Evolutionary conservation across 2,329 filamentous ascomycete species (phyloP), one percentile per base, ranked within the genome.

Genomic region (Colletotrichum godetiae): DNA sequence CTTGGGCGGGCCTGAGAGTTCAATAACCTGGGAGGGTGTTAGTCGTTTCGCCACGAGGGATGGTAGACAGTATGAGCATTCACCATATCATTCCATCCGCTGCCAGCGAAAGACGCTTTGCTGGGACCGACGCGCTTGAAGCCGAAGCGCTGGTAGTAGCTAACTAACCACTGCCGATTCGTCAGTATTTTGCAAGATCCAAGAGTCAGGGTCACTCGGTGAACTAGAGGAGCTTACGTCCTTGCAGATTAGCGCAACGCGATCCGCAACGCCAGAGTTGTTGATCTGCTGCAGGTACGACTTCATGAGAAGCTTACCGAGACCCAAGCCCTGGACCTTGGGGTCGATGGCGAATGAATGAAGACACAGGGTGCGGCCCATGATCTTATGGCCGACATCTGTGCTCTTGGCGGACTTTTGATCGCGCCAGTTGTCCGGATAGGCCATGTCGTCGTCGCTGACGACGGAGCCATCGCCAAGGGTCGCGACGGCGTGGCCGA

Each of bases 81-180:
- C 81, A 95, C 93, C 94, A 98, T 91, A 80, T 97, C 92, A 77
- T 90, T 88, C 95, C 95, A 98, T 22, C 91, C 92, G 37, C 94
- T 94, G 49, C 94, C 94, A 24, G 92, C 93, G 83, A 95, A 95
- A 71, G 89, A 86, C 63, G 90, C 92, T 73, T 89, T 84, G 81
- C 94, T 97, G 62, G 87, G 84, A 0, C 95, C 94, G 35, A 87
- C 82, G 76, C 92, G 90, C 76, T 85, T 85, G 80, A 97, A 98
- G 0, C 94, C 91, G 76, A 94, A 88, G n/a, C 88, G 88, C 80
- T 92, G 88, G 80, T 97, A 98, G 81, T 93, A 98, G 1, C 85
- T 85, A 31, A 96, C 86, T 49, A 96, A 86, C 69, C 92, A 87
- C 89, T 91, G 57, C 31, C 15, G 27, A 24, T 33, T n/a, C 42